These are phyloP conservation scores for Spongispora temasekensis DNA, from an alignment of 1,284 basidiomycete genomes.

Conservation along the genomic window DNA sequence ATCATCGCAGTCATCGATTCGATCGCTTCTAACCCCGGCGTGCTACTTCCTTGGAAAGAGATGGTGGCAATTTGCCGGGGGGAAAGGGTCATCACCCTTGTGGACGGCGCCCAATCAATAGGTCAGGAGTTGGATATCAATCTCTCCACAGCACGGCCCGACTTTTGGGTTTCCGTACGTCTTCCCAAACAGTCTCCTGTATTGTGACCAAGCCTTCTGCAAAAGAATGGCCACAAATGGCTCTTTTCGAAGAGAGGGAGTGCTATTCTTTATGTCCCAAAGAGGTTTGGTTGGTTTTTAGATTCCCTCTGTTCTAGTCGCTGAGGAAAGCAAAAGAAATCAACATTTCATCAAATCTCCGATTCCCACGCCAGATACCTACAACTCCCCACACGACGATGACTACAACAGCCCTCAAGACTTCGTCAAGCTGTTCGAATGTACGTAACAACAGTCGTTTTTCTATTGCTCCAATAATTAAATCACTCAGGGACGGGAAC, in stretches of 20 bases:
- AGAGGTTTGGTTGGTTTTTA: conserved; percentile 52
- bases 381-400: conserved; percentile 46
- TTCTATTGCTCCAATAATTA: conserved; percentile 6
- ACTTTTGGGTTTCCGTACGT: conserved; percentile 80
- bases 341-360: conserved; percentile 76
- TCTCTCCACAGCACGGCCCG: conserved; percentile 59
- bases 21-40: conserved; percentile 73
- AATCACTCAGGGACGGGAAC: conserved; percentile 68
- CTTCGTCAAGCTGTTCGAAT: conserved; percentile 63
- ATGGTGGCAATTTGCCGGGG: conserved; percentile 71
- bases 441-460: conserved; percentile 36
- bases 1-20: conserved; percentile 77
- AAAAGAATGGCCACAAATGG: conserved; percentile 85
- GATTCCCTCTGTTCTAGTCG: neutral
- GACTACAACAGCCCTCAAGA: conserved; percentile 34
- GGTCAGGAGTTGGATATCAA: conserved; percentile 68
- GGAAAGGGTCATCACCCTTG: conserved; percentile 65
- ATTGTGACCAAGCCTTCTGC: neutral
- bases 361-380: conserved; percentile 71
- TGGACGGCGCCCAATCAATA: conserved; percentile 87
- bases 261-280: conserved; percentile 78
- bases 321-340: conserved; percentile 42
- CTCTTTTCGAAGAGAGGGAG: conserved; percentile 70
- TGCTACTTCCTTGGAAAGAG: conserved; percentile 77
- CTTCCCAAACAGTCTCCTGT: neutral